phyloP scores from a whole-genome alignment of 2,329 filamentous ascomycete species.

The Penicillium thymicola region DNA sequence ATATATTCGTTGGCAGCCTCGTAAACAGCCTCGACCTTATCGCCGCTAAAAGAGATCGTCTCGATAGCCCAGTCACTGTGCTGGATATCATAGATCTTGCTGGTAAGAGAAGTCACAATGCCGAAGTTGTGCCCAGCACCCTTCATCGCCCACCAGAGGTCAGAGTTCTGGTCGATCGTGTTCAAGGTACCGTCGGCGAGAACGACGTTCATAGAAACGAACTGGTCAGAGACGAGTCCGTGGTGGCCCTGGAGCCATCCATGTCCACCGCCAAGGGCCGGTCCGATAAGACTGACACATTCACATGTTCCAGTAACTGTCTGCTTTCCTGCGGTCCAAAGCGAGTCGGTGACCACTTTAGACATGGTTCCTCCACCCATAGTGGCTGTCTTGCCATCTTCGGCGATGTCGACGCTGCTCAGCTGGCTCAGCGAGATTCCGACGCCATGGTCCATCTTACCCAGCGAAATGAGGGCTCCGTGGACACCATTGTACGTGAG shows the following conservation, averaged over 20 bases:
- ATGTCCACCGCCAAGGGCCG: conserved; percentile 57
- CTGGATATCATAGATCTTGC: conserved; percentile 48
- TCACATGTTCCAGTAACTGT: conserved; percentile 53
- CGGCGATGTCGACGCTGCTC: conserved; percentile 36
- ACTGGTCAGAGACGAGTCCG: conserved; percentile 54
- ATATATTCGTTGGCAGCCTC: conserved; percentile 47
- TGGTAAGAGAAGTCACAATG: conserved; percentile 50
- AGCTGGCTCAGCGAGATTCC: conserved; percentile 50
- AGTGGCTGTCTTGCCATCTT: conserved; percentile 47
- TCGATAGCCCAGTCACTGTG: conserved; percentile 39
- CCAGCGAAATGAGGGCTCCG: conserved; percentile 50
- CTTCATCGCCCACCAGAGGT: conserved; percentile 57
- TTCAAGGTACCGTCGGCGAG: conserved; percentile 48
- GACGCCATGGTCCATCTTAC: conserved; percentile 50
- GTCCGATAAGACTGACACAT: conserved; percentile 49
- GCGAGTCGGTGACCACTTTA: conserved; percentile 46
- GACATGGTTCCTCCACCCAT: conserved; percentile 50
- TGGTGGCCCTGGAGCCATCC: conserved; percentile 54
- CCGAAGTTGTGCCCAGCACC: conserved; percentile 61
- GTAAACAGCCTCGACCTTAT: conserved; percentile 51
- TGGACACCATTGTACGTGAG: conserved; percentile 54
- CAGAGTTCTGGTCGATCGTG: conserved; percentile 42
- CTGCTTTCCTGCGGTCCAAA: conserved; percentile 53
- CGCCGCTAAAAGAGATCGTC: conserved; percentile 47
- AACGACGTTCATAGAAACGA: conserved; percentile 52